phyloP scores from a whole-genome alignment of 441 rosid species.

The Pelargonium fulgidum region DNA sequence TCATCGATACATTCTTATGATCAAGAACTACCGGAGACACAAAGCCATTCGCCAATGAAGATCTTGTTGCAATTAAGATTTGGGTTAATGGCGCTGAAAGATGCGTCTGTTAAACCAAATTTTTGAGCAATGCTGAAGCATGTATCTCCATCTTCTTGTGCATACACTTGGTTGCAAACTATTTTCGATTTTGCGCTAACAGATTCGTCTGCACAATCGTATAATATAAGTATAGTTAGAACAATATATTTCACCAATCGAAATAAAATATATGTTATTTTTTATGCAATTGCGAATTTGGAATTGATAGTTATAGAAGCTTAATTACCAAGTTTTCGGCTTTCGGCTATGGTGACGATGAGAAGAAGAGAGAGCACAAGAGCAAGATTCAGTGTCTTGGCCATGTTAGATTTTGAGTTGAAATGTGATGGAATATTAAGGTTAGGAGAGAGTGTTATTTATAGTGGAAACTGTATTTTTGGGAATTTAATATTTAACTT shows the following conservation, averaged over 20 bases:
- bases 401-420: too few relatives aligned
- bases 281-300: too few relatives aligned
- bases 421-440: too few relatives aligned
- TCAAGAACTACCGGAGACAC: neutral
- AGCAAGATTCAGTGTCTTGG: too few relatives aligned
- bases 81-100: neutral
- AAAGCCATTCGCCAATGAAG: neutral
- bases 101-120: neutral
- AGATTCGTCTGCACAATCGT: neutral
- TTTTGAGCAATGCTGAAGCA: neutral
- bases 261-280: neutral
- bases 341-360: neutral
- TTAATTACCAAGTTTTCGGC: neutral
- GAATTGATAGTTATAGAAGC: neutral
- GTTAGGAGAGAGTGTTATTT: too few relatives aligned
- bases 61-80: neutral
- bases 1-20: too few relatives aligned
- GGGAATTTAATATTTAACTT: too few relatives aligned
- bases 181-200: neutral
- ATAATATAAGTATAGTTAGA: too few relatives aligned
- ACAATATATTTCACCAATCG: too few relatives aligned
- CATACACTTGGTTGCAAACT: neutral
- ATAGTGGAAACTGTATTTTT: too few relatives aligned
- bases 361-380: neutral
- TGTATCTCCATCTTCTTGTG: neutral